Base-by-base conservation (phyloP, 768 basidiomycete species). In the Rhodocollybia butyracea region DNA sequence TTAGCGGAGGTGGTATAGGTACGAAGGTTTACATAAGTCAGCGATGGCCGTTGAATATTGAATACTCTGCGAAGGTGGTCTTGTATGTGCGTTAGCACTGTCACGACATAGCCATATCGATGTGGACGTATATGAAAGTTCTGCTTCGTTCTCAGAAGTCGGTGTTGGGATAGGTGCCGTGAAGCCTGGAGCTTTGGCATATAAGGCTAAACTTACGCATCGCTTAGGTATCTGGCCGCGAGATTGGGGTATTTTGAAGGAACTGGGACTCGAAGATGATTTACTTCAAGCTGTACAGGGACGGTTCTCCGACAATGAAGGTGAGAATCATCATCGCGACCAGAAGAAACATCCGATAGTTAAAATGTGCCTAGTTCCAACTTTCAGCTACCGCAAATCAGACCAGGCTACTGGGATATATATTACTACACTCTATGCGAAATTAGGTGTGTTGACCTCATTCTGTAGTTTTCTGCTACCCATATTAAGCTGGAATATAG, bases 91-190 rank as follows among this genome's bases (percentile, higher is more conserved):
- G 3, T 61, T 36, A 39, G 62, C 68, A 7, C 36, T 68, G 19
- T 59, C 64, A 12, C 60, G 65, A 42, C 73, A 72, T 57, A 61
- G 65, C 1, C 67, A 76, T 39, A 68, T 79, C 8, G 63, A 73
- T 22, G 67, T 79, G 11, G 70, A 76, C 47, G 60, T 80, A 3
- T 79, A 76, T 48, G 79, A 80, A 61, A 70, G 75, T 3, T 67
- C 77, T 17, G 59, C 58, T 21, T 63, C 70, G 39, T 71, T 77
- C 47, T 63, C 71, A 32, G 72, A 76, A 58, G 51, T 78, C 19
- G 79, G 76, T 13, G 76, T 76, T 3, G 79, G 78, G 2, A 72
- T 79, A 40, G 73, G 70, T 19, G 59, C 7, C 21, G 26, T 24
- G 8, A 26, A 21, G 26, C 1, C 42, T 10, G 10, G 42, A 12